These are phyloP conservation scores for Spinacia oleracea DNA, from an alignment of 179 eudicot genomes.

Conservation along the genomic window DNA sequence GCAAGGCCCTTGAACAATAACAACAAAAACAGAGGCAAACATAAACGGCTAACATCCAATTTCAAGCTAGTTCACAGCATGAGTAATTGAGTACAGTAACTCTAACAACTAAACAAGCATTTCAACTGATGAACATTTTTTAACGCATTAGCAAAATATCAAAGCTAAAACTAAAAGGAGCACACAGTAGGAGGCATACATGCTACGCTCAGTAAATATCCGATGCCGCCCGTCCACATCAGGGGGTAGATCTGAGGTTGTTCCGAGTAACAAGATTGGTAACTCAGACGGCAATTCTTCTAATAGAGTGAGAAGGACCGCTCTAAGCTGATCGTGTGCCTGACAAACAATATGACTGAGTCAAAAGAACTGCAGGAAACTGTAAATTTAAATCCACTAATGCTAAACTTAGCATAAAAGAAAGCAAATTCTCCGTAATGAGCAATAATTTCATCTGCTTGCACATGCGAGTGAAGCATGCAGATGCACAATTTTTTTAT, in stretches of 20 bases:
- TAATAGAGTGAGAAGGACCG: slow-evolving; percentile 75
- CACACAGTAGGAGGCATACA: slow-evolving; percentile 46
- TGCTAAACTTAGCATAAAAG: neutral
- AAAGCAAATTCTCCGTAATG: neutral
- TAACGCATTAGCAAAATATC: slow-evolving; percentile 7
- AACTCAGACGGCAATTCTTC: slow-evolving; percentile 92
- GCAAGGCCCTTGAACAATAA: neutral
- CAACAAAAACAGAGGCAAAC: no score
- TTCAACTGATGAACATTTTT: neutral
- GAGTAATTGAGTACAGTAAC: neutral
- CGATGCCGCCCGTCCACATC: slow-evolving; percentile 49
- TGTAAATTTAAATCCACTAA: neutral
- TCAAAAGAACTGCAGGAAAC: slow-evolving; percentile 11
- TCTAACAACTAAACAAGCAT: slow-evolving; percentile 10
- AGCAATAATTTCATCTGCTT: neutral
- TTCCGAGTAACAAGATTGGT: slow-evolving; percentile 83
- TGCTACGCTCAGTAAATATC: slow-evolving; percentile 58
- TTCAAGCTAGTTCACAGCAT: slow-evolving; percentile 8
- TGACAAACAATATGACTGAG: slow-evolving; percentile 34
- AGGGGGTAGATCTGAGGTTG: slow-evolving; percentile 55
- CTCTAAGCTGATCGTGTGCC: slow-evolving; percentile 97
- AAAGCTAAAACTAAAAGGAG: slow-evolving; percentile 13
- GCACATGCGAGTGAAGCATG: neutral
- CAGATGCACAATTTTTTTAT: neutral
- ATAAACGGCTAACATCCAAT: slow-evolving; percentile 12